phyloP scores from a whole-genome alignment of 2,329 filamentous ascomycete species.

The Claviceps sp. region DNA sequence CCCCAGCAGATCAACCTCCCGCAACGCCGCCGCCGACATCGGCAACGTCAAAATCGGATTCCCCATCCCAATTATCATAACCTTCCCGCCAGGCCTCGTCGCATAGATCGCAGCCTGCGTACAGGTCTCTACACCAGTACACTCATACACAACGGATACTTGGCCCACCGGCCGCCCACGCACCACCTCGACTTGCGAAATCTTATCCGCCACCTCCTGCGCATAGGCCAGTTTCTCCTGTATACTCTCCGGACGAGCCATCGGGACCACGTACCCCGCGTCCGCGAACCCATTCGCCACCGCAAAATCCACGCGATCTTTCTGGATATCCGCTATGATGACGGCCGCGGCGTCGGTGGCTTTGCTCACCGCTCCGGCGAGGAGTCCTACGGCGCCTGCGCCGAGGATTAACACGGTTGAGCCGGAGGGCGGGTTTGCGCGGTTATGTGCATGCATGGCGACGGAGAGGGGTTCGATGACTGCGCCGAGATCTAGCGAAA shows the following conservation, averaged over 20 bases:
- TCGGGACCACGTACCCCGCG: slow-evolving; percentile 34
- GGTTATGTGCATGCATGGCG: slow-evolving; percentile 40
- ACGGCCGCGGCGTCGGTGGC: slow-evolving; percentile 30
- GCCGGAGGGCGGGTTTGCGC: slow-evolving; percentile 27
- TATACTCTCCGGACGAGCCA: slow-evolving; percentile 32
- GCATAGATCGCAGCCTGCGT: slow-evolving; percentile 62
- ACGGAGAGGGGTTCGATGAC: slow-evolving; percentile 46
- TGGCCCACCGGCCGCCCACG: slow-evolving; percentile 40
- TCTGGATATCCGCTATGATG: slow-evolving; percentile 42
- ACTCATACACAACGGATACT: slow-evolving; percentile 59
- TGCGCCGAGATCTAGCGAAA: slow-evolving; percentile 41
- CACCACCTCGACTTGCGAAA: slow-evolving; percentile 21
- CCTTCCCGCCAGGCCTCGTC: slow-evolving; percentile 52
- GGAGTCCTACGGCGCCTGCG: slow-evolving; percentile 46
- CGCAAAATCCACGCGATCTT: slow-evolving; percentile 44
- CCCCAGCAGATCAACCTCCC: slow-evolving; percentile 58
- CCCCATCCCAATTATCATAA: slow-evolving; percentile 62
- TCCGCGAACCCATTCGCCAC: slow-evolving; percentile 42
- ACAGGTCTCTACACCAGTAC: slow-evolving; percentile 65
- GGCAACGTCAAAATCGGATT: slow-evolving; percentile 56
- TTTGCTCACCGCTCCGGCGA: slow-evolving; percentile 44
- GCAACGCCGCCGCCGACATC: slow-evolving; percentile 52
- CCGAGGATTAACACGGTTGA: slow-evolving; percentile 42
- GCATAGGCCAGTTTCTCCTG: slow-evolving; percentile 40
- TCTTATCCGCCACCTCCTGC: slow-evolving; percentile 31